These are phyloP conservation scores for Acer yangbiense DNA, from an alignment of 345 rosid genomes.

Conservation along the genomic window DNA sequence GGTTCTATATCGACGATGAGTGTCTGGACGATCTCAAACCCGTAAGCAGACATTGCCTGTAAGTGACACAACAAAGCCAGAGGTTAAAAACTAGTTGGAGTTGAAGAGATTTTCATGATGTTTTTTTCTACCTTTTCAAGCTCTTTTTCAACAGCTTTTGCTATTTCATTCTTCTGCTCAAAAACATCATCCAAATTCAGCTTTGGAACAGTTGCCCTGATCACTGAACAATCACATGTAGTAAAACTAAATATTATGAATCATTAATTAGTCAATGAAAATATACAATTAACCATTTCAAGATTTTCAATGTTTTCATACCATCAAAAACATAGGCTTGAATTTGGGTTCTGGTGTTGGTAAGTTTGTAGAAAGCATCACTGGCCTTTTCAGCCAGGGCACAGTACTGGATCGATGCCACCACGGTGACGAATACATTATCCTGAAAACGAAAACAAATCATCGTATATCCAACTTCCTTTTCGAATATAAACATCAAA, in stretches of 20 bases:
- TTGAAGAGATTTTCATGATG: conserved; percentile 4
- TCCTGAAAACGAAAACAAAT: conserved; percentile 29
- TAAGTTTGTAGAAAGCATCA: conserved; percentile 63
- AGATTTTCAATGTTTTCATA: conserved; percentile 2
- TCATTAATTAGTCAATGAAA: too few relatives aligned
- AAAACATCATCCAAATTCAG: conserved; percentile 51
- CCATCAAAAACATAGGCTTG: conserved; percentile 64
- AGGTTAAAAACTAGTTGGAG: not conserved
- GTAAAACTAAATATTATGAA: not conserved
- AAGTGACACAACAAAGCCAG: not conserved
- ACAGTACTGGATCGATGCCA: conserved; percentile 56
- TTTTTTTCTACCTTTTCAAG: conserved; percentile 48
- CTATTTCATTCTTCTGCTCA: conserved; percentile 63
- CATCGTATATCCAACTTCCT: not conserved
- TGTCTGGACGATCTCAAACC: conserved; percentile 56
- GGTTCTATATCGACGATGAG: conserved; percentile 61
- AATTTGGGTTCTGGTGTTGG: conserved; percentile 53
- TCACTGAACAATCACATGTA: conserved; percentile 28
- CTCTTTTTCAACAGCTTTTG: conserved; percentile 55
- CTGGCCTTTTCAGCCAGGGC: conserved; percentile 47
- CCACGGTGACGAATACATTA: conserved; percentile 59
- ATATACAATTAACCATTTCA: too few relatives aligned
- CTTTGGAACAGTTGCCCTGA: conserved; percentile 59
- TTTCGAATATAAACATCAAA: not conserved
- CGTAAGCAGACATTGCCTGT: conserved; percentile 62